Percentiles rank a stretch among this genome's conserved stretches.
phyloP scores from a whole-genome alignment of 2,329 filamentous ascomycete genomes.

The Cadophora sp. region DNA sequence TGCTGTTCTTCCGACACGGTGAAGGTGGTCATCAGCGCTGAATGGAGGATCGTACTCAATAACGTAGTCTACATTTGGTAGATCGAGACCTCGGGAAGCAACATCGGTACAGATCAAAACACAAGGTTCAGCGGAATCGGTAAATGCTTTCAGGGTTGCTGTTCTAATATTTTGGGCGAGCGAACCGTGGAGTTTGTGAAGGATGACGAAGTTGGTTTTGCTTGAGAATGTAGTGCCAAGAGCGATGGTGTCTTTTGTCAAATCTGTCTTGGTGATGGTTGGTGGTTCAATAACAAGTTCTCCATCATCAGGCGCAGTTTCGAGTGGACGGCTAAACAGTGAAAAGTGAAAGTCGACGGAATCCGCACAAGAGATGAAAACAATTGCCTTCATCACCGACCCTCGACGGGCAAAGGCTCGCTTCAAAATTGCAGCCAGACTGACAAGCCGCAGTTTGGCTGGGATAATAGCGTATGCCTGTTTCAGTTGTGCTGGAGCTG shows the following conservation, averaged over 20 bases:
- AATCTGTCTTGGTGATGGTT: slow-evolving; percentile 41
- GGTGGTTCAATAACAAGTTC: slow-evolving; percentile 44
- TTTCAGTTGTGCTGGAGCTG: slow-evolving; percentile 90
- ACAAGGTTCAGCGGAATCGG: slow-evolving; percentile 73
- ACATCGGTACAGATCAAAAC: slow-evolving; percentile 95
- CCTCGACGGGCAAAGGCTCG: slow-evolving; percentile 87
- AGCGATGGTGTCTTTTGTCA: slow-evolving; percentile 66
- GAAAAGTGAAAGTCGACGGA: slow-evolving; percentile 97
- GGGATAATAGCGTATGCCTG: slow-evolving; percentile 89
- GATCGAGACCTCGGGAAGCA: slow-evolving; percentile 91
- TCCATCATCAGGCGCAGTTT: slow-evolving; percentile 40
- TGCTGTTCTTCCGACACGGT: slow-evolving; percentile 93
- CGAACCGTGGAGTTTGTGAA: slow-evolving; percentile 92
- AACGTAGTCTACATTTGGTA: slow-evolving; percentile 93
- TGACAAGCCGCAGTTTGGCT: slow-evolving; percentile 88
- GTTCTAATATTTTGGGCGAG: slow-evolving; percentile 88
- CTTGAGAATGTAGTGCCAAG: slow-evolving; percentile 76
- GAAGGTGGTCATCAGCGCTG: slow-evolving; percentile 89
- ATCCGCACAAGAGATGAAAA: slow-evolving; percentile 97
- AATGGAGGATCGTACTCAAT: slow-evolving; percentile 97
- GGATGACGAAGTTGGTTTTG: slow-evolving; percentile 75
- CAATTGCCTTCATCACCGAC: slow-evolving; percentile 93
- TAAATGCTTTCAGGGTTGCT: slow-evolving; percentile 82
- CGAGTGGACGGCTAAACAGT: slow-evolving; percentile 60
- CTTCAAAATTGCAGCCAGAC: slow-evolving; percentile 83